These are phyloP conservation scores for Tremella fuciformis DNA, from an alignment of 768 basidiomycete genomes.

Conservation along the genomic window DNA sequence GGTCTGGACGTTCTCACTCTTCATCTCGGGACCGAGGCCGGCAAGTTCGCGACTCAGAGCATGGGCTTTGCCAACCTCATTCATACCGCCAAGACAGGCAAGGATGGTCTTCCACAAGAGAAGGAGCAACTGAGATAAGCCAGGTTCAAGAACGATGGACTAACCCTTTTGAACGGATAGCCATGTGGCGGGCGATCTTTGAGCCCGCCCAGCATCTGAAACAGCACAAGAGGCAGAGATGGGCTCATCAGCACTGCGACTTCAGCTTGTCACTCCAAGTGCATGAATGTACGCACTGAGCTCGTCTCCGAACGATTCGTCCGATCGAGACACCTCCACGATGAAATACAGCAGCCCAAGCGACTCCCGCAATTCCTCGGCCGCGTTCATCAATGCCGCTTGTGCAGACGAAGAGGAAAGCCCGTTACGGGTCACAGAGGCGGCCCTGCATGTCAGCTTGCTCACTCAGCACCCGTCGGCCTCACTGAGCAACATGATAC, in stretches of 20 bases:
- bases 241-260: conserved; percentile 86
- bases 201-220: conserved; percentile 81
- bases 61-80: conserved; percentile 79
- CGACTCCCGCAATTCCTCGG: conserved; percentile 37
- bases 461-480: background rate
- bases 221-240: conserved; percentile 86
- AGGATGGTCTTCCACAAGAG: conserved; percentile 92
- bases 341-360: conserved; percentile 93
- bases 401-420: background rate
- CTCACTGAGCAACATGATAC: conserved; percentile 61
- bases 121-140: conserved; percentile 55
- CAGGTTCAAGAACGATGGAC: too few species aligned
- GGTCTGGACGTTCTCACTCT: conserved; percentile 21
- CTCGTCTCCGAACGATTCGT: conserved; percentile 94
- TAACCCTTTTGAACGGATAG: conserved; percentile 95
- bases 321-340: conserved; percentile 86
- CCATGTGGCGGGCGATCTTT: conserved; percentile 91
- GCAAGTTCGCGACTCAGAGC: conserved; percentile 79
- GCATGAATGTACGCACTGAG: conserved; percentile 65
- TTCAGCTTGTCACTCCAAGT: conserved; percentile 9
- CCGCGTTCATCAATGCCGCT: background rate
- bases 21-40: conserved; percentile 59
- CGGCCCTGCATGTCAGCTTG: background rate
- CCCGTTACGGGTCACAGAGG: background rate
- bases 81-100: conserved; percentile 87